These are phyloP conservation scores for Pichia heedii DNA, from an alignment of 805 yeast genomes.

Conservation along the genomic window DNA sequence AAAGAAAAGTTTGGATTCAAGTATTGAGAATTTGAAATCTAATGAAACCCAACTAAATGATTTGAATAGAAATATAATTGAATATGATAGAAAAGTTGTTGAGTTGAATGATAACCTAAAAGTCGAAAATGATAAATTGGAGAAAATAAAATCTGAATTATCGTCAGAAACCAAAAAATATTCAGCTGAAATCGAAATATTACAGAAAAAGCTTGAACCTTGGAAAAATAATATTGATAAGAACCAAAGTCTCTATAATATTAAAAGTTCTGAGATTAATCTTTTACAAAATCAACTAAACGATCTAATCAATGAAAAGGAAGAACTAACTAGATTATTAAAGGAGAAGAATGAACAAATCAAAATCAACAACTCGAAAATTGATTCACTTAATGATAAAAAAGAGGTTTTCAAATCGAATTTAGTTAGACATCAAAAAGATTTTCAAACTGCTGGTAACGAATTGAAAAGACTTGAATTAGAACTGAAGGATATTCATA, in stretches of 20 bases:
- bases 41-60: slow-evolving; percentile 39
- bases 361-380: slow-evolving; percentile 38
- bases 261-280: slow-evolving; percentile 58
- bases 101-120: slow-evolving; percentile 37
- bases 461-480: slow-evolving; percentile 46
- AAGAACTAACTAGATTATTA: slow-evolving; percentile 35
- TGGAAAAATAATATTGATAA: slow-evolving; percentile 64
- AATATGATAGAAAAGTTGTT: slow-evolving; percentile 36
- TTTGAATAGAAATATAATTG: slow-evolving; percentile 35
- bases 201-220: slow-evolving; percentile 69
- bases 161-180: slow-evolving; percentile 66
- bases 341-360: slow-evolving; percentile 27
- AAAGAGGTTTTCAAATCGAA: slow-evolving; percentile 43
- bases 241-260: slow-evolving; percentile 53
- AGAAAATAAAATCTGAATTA: slow-evolving; percentile 53
- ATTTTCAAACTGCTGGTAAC: slow-evolving; percentile 39
- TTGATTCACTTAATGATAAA: slow-evolving; percentile 39
- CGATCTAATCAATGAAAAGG: slow-evolving; percentile 33
- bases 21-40: slow-evolving; percentile 36
- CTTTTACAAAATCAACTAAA: slow-evolving; percentile 41
- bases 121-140: slow-evolving; percentile 48
- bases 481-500: slow-evolving; percentile 46
- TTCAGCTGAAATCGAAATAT: slow-evolving; percentile 51
- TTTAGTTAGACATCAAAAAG: slow-evolving; percentile 48
- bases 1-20: slow-evolving; percentile 42